Evolutionary conservation across 2,329 filamentous ascomycete species (phyloP).

Genomic region (Colletotrichum lupini): DNA sequence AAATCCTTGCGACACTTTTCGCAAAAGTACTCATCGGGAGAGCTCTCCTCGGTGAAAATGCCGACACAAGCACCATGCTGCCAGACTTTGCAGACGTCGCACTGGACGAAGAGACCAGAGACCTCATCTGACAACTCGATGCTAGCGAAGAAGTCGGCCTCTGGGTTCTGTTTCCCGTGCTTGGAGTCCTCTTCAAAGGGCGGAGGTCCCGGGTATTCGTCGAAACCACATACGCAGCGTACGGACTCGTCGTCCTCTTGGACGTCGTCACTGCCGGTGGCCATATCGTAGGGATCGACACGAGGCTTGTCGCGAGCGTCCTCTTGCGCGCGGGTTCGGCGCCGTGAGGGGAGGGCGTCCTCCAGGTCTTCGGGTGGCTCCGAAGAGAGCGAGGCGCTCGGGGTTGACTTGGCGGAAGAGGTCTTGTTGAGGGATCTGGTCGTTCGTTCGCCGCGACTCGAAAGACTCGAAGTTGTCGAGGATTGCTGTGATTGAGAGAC

Average conservation of each 20-base stretch:
- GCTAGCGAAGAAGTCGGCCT: slow-evolving; percentile 67
- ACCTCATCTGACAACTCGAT: slow-evolving; percentile 82
- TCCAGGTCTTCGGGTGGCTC: slow-evolving; percentile 74
- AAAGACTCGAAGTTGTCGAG: slow-evolving; percentile 81
- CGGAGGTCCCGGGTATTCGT: slow-evolving; percentile 91
- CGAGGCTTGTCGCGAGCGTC: slow-evolving; percentile 65
- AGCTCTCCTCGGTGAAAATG: slow-evolving; percentile 92
- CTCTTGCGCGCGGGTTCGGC: slow-evolving; percentile 80
- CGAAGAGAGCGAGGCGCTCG: slow-evolving; percentile 78
- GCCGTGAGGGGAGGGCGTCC: slow-evolving; percentile 77
- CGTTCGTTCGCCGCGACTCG: slow-evolving; percentile 78
- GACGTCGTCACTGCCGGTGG: slow-evolving; percentile 74
- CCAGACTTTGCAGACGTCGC: slow-evolving; percentile 98
- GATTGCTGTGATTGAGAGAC: slow-evolving; percentile 82
- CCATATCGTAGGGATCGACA: slow-evolving; percentile 60
- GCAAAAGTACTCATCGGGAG: slow-evolving; percentile 97
- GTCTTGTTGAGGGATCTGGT: slow-evolving; percentile 79
- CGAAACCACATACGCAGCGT: slow-evolving; percentile 92
- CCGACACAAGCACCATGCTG: slow-evolving; percentile 98
- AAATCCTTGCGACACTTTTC: slow-evolving; percentile 93
- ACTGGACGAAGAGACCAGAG: slow-evolving; percentile 97
- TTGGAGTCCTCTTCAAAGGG: slow-evolving; percentile 68
- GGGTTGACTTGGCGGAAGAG: slow-evolving; percentile 80
- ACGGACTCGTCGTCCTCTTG: slow-evolving; percentile 94
- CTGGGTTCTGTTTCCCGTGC: slow-evolving; percentile 65